Percentiles rank a stretch among this genome's conserved stretches.
These are phyloP conservation scores for Kazachstania bromeliacearum DNA, from an alignment of 805 yeast species.

Conservation along the genomic window DNA sequence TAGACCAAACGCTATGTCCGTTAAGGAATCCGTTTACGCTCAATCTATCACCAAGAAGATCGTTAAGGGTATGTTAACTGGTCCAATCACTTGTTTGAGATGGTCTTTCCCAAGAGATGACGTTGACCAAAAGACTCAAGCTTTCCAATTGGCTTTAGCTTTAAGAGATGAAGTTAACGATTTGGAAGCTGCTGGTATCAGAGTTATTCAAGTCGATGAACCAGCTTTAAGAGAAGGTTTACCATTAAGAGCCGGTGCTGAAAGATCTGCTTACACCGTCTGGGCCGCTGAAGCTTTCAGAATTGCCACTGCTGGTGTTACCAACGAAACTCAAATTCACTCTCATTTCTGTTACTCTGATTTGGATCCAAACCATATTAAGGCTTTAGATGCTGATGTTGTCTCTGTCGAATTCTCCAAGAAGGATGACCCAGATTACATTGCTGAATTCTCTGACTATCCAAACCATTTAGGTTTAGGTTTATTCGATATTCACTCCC, in stretches of 20 bases:
- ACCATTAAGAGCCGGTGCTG: constrained; percentile 96
- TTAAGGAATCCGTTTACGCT: constrained; percentile 97
- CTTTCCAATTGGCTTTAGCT: constrained; percentile 94
- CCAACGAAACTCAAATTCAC: constrained; percentile 93
- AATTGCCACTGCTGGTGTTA: constrained; percentile 97
- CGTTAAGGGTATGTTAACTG: constrained; percentile 99
- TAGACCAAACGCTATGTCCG: constrained; percentile 97
- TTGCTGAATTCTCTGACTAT: constrained; percentile 93
- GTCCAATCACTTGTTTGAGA: constrained; percentile 98
- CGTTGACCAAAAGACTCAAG: constrained; percentile 84
- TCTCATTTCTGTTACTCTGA: constrained; percentile 99
- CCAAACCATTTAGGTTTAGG: constrained; percentile 99
- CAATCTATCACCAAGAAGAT: constrained; percentile 93
- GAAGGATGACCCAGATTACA: constrained; percentile 98
- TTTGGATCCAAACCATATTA: constrained; percentile 98
- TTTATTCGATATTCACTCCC: constrained; percentile 97
- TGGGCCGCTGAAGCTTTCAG: constrained; percentile 99
- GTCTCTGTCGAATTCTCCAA: constrained; percentile 98
- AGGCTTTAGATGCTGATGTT: constrained; percentile 98
- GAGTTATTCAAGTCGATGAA: constrained; percentile 98
- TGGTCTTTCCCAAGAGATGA: constrained; percentile 99
- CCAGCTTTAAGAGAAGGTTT: constrained; percentile 99
- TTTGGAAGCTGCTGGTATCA: constrained; percentile 96
- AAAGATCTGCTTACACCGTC: constrained; percentile 89
- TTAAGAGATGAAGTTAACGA: constrained; percentile 97